Conservation (phyloP, 2,329 filamentous ascomycete species). For the Paraphaeosphaeria sporulosa region DNA sequence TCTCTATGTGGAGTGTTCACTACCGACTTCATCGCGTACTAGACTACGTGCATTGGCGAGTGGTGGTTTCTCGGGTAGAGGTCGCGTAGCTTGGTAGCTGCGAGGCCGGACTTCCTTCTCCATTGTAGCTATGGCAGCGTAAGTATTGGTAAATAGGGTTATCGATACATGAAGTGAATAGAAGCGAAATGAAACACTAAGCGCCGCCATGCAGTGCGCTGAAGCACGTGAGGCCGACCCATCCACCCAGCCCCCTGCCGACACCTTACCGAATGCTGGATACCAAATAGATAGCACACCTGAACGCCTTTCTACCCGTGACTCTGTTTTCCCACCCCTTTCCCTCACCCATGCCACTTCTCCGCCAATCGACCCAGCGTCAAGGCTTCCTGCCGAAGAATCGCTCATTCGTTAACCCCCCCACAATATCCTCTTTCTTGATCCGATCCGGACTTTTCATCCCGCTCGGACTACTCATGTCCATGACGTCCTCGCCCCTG, state of each 20-base stretch:
- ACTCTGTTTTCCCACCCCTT: background rate
- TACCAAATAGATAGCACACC: background rate
- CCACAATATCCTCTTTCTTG: conserved; percentile 17
- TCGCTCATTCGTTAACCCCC: conserved; percentile 14
- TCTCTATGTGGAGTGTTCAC: no score
- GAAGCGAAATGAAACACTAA: background rate
- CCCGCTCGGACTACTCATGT: conserved; percentile 2
- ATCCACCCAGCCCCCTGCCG: background rate
- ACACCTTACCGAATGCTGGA: background rate
- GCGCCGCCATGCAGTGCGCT: background rate
- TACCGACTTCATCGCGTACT: no score
- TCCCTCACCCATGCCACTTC: background rate
- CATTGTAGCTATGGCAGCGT: no score
- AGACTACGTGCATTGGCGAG: no score
- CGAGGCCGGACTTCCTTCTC: no score
- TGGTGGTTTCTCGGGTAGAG: no score
- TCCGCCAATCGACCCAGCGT: background rate
- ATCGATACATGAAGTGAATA: no score
- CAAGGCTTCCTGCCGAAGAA: conserved; percentile 15
- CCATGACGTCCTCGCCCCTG: conserved; percentile 9
- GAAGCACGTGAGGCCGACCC: background rate
- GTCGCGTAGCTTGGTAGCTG: no score
- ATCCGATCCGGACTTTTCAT: conserved; percentile 10
- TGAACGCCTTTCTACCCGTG: background rate
- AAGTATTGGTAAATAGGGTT: no score